These are phyloP conservation scores for Gloeopeniophorella convolvens DNA, from an alignment of 768 basidiomycete genomes.

Conservation along the genomic window DNA sequence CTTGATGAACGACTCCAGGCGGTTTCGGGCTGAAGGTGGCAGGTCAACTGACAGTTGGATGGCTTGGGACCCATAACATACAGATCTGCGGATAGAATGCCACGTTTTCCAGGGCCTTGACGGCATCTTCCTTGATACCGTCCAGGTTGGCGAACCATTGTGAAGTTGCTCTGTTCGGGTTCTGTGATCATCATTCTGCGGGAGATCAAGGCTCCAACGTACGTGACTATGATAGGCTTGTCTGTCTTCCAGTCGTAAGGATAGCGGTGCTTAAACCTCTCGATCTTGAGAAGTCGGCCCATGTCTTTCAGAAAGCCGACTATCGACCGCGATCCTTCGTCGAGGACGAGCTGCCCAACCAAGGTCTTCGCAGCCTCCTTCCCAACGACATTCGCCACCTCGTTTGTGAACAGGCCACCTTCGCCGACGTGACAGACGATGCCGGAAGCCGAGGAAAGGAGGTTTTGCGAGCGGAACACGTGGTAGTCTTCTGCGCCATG, in stretches of 20 bases:
- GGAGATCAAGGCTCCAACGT: conserved; percentile 25
- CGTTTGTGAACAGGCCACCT: conserved; percentile 61
- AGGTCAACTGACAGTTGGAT: background rate
- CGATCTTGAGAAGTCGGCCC: conserved; percentile 55
- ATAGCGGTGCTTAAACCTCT: conserved; percentile 79
- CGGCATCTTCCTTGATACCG: conserved; percentile 69
- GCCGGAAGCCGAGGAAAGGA: conserved; percentile 36
- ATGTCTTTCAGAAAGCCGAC: conserved; percentile 52
- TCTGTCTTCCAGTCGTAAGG: conserved; percentile 98
- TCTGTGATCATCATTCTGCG: background rate
- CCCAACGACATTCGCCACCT: conserved; percentile 55
- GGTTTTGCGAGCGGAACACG: conserved; percentile 53
- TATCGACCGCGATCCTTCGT: conserved; percentile 61
- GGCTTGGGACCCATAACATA: conserved; percentile 27
- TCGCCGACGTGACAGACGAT: conserved; percentile 80
- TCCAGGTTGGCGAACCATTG: conserved; percentile 98
- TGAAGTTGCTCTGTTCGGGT: conserved; percentile 66
- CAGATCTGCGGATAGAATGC: conserved; percentile 71
- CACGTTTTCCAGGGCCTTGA: conserved; percentile 62
- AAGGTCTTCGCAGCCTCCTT: conserved; percentile 39
- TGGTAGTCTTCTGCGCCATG: conserved; percentile 92
- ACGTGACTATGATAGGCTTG: conserved; percentile 88
- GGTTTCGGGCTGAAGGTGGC: conserved; percentile 59
- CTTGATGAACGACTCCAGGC: conserved; percentile 80
- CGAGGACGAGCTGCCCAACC: conserved; percentile 65